phyloP scores from a whole-genome alignment of 129 eudicot species.

The Lonicera japonica region DNA sequence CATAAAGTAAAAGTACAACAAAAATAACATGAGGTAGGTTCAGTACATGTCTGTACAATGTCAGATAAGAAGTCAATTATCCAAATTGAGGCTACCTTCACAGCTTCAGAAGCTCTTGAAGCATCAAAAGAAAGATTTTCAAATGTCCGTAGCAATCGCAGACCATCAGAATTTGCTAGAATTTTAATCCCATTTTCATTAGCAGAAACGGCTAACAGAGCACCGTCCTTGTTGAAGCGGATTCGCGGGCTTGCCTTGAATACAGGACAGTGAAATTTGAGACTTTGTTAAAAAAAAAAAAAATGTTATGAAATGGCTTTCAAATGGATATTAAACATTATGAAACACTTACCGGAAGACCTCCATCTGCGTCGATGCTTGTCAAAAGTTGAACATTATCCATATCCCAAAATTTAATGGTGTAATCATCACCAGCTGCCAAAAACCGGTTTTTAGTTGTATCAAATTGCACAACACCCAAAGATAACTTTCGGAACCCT shows the following conservation, averaged over 20 bases:
- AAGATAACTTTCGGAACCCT: slow-evolving; percentile 64
- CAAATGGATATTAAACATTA: slow-evolving; percentile 1
- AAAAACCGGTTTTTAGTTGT: slow-evolving; percentile 68
- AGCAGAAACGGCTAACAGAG: slow-evolving; percentile 66
- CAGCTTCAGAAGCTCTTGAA: slow-evolving; percentile 57
- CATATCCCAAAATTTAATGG: slow-evolving; percentile 87
- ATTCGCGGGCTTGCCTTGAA: slow-evolving; percentile 70
- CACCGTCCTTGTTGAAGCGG: slow-evolving; percentile 75
- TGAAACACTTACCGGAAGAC: slow-evolving; percentile 63
- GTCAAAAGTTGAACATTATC: slow-evolving; percentile 61
- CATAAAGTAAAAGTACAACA: slow-evolving; percentile 11
- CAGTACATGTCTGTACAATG: background rate
- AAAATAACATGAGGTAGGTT: background rate
- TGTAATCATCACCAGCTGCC: slow-evolving; percentile 80
- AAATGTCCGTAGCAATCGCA: slow-evolving; percentile 52
- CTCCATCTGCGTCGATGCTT: slow-evolving; percentile 72
- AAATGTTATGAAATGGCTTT: slow-evolving; percentile 4
- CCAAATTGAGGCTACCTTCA: slow-evolving; percentile 41
- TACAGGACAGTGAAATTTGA: background rate
- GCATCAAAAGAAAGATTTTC: slow-evolving; percentile 71
- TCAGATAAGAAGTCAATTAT: background rate
- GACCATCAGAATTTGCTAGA: slow-evolving; percentile 65
- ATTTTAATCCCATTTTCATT: slow-evolving; percentile 68
- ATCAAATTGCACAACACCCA: slow-evolving; percentile 80
- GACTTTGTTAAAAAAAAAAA: background rate